Percentiles rank a stretch among this genome's conserved stretches.
Conservation (phyloP, 805 yeast genomes). For the Saturnispora saitoi region DNA sequence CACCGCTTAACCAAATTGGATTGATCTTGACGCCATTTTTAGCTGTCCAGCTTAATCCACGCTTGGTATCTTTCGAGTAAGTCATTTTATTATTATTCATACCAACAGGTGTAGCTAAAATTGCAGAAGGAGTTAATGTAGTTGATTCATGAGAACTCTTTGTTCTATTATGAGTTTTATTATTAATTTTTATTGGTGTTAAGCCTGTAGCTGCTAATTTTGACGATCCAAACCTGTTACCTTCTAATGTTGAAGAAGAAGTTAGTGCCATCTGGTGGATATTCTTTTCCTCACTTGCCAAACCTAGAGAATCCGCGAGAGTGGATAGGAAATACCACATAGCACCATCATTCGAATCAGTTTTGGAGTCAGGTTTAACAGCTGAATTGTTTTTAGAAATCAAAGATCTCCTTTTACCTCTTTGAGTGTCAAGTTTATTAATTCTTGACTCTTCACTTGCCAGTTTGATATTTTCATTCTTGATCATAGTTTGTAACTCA, state of each 20-base stretch:
- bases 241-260: constrained; percentile 1
- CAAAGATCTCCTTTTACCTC: constrained; percentile 39
- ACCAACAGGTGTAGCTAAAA: constrained; percentile 31
- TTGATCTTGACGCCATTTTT: constrained; percentile 5
- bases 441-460: constrained; percentile 24
- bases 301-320: constrained; percentile 40
- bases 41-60: neutral
- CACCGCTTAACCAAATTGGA: constrained; percentile 34
- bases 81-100: constrained; percentile 21
- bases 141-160: constrained; percentile 1
- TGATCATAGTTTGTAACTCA: constrained; percentile 22
- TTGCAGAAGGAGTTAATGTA: constrained; percentile 32
- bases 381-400: constrained; percentile 1
- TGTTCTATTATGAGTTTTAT: constrained; percentile 1
- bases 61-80: constrained; percentile 1
- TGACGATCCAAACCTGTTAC: neutral
- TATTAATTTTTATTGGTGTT: neutral
- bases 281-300: constrained; percentile 32
- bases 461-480: constrained; percentile 25
- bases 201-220: constrained; percentile 9
- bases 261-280: constrained; percentile 17
- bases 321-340: constrained; percentile 42
- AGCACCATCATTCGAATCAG: constrained; percentile 28
- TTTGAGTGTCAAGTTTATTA: constrained; percentile 31
- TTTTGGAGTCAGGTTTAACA: neutral